Evolutionary conservation across 192 early-diverging fungal species (phyloP).

Genomic region (Irineochytrium annulatum): DNA sequence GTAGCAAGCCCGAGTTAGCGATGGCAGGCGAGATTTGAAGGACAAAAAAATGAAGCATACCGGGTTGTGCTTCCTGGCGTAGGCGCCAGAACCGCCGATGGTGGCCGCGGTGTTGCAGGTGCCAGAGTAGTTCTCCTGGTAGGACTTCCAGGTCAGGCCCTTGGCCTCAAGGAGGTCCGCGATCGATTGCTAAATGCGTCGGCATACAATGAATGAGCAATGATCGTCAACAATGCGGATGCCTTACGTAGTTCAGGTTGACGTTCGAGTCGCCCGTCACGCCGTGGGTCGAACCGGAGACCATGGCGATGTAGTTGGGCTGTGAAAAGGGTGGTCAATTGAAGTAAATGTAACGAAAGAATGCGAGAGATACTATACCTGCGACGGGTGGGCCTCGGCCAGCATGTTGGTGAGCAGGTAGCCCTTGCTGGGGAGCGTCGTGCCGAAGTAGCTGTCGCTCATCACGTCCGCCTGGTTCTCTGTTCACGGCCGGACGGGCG

Average conservation of each 20-base stretch:
- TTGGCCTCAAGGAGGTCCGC: constrained; percentile 50
- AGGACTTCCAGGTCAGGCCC: constrained; percentile 59
- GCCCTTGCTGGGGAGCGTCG: constrained; percentile 5
- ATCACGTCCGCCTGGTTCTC: constrained; percentile 6
- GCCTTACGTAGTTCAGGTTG: constrained; percentile 8
- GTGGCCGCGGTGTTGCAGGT: constrained; percentile 37
- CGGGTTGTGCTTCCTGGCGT: constrained; percentile 71
- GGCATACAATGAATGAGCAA: background rate
- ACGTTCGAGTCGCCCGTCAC: constrained; percentile 31
- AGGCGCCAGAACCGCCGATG: constrained; percentile 19
- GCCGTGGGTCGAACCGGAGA: constrained; percentile 37
- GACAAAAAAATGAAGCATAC: too few species aligned
- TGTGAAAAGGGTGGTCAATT: constrained; percentile 28
- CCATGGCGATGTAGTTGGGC: constrained; percentile 59
- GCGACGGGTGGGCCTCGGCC: constrained; percentile 13
- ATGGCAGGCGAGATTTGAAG: too few species aligned
- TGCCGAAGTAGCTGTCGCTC: constrained; percentile 17
- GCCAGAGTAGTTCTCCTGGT: constrained; percentile 55
- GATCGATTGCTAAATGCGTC: background rate
- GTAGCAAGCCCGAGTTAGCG: too few species aligned
- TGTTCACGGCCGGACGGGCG: too few species aligned
- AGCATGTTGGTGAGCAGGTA: constrained; percentile 21
- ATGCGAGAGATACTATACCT: background rate
- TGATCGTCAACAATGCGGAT: background rate
- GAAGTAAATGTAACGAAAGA: background rate